Evolutionary conservation across 2,329 filamentous ascomycete genomes (phyloP).

Genomic region (Diplodia scrobiculata): DNA sequence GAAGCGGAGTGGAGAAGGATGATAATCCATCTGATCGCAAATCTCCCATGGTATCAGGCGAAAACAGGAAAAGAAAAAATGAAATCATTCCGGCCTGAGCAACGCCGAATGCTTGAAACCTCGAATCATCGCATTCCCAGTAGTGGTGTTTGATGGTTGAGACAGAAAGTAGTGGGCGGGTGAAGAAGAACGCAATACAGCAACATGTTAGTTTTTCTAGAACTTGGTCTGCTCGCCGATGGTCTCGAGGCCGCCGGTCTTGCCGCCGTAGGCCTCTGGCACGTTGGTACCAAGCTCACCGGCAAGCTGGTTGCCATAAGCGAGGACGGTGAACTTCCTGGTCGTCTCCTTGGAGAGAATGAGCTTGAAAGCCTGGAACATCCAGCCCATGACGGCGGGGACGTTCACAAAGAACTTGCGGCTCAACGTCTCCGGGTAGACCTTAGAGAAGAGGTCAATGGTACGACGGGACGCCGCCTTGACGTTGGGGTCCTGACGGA

Average conservation of each 20-base stretch:
- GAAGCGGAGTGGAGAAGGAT: neutral
- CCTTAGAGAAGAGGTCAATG: constrained; percentile 76
- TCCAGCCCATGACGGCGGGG: constrained; percentile 84
- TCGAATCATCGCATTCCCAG: neutral
- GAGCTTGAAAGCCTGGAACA: constrained; percentile 53
- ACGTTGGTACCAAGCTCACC: constrained; percentile 66
- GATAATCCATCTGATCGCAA: neutral
- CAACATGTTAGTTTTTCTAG: neutral
- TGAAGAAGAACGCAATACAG: neutral
- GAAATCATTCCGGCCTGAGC: neutral
- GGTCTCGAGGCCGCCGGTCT: constrained; percentile 57
- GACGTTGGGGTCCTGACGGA: constrained; percentile 75
- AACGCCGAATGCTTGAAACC: neutral
- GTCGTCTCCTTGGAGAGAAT: constrained; percentile 53
- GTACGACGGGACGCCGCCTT: constrained; percentile 77
- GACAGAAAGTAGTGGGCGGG: neutral
- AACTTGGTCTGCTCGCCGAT: constrained; percentile 36
- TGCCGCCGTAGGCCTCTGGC: constrained; percentile 78
- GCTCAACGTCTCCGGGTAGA: constrained; percentile 85
- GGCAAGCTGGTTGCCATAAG: constrained; percentile 66
- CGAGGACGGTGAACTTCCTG: constrained; percentile 54
- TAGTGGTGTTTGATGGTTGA: neutral
- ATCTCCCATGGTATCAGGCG: constrained; percentile 20
- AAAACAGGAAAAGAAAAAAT: neutral
- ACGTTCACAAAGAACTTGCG: constrained; percentile 98